These are phyloP conservation scores for Galerina marginata DNA, from an alignment of 768 basidiomycete species.

Conservation along the genomic window DNA sequence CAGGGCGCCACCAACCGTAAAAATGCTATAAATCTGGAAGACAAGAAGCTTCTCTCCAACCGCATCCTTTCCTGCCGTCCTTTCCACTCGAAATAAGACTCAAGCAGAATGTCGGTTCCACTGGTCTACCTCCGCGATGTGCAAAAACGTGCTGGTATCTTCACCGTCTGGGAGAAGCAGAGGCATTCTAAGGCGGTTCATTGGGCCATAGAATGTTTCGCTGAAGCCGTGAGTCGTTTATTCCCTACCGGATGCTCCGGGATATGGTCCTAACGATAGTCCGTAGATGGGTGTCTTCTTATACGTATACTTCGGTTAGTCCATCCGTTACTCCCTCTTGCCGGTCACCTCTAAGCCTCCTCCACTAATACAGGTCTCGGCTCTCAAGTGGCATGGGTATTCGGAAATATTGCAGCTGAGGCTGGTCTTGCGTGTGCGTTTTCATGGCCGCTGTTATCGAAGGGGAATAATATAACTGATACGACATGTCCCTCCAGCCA, in stretches of 20 bases:
- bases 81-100: background rate
- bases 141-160: conserved; percentile 38
- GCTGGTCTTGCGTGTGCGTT: conserved; percentile 55
- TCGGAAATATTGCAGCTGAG: conserved; percentile 49
- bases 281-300: conserved; percentile 63
- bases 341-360: background rate
- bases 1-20: background rate
- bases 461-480: background rate
- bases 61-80: background rate
- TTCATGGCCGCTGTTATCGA: background rate
- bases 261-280: background rate
- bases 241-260: background rate
- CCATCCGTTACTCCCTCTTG: background rate
- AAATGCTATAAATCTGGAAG: background rate
- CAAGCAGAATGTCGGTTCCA: conserved; percentile 23
- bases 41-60: background rate
- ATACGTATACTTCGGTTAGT: conserved; percentile 58
- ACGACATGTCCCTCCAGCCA: conserved; percentile 37
- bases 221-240: conserved; percentile 54
- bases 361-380: conserved; percentile 49
- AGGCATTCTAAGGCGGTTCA: conserved; percentile 50
- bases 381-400: conserved; percentile 52
- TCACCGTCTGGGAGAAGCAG: conserved; percentile 56
- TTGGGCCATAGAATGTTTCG: conserved; percentile 61
- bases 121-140: conserved; percentile 49